Conservation (phyloP, 306 rosid genomes). For the Vachellia collinsii region DNA sequence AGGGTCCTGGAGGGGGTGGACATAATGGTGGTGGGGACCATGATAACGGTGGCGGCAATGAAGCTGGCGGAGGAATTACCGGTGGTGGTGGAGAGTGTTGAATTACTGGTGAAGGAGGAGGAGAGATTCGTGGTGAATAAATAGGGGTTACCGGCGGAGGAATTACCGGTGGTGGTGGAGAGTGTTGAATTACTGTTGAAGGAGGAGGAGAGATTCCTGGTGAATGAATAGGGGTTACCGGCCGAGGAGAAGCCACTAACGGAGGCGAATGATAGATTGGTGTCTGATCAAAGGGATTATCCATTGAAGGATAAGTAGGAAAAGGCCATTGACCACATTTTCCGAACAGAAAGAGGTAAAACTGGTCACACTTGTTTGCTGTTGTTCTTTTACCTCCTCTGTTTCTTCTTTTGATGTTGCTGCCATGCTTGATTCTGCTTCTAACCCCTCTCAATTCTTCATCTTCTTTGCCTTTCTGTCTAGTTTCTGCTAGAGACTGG, state of each 20-base stretch:
- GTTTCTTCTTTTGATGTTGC: constrained; percentile 21
- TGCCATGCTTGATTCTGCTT: background rate
- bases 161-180: constrained; percentile 12
- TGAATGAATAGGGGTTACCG: background rate
- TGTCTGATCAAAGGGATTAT: constrained; percentile 55
- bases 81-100: background rate
- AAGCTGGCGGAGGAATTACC: background rate
- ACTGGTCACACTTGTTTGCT: constrained; percentile 58
- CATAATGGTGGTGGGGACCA: constrained; percentile 27
- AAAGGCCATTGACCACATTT: constrained; percentile 76
- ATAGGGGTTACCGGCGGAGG: background rate
- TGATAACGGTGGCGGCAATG: background rate
- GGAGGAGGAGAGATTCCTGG: constrained; percentile 11
- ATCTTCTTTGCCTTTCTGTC: constrained; percentile 37
- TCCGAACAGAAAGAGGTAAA: constrained; percentile 57
- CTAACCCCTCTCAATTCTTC: constrained; percentile 32
- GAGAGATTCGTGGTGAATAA: background rate
- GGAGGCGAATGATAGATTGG: background rate
- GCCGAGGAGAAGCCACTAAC: background rate
- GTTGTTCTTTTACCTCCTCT: constrained; percentile 22
- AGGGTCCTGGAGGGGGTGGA: background rate
- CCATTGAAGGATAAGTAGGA: constrained; percentile 53
- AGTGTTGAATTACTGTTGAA: background rate
- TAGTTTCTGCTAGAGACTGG: constrained; percentile 44
- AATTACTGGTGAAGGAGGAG: background rate